These are phyloP conservation scores for Rhazya stricta DNA, from an alignment of 257 asterid species.

Conservation along the genomic window DNA sequence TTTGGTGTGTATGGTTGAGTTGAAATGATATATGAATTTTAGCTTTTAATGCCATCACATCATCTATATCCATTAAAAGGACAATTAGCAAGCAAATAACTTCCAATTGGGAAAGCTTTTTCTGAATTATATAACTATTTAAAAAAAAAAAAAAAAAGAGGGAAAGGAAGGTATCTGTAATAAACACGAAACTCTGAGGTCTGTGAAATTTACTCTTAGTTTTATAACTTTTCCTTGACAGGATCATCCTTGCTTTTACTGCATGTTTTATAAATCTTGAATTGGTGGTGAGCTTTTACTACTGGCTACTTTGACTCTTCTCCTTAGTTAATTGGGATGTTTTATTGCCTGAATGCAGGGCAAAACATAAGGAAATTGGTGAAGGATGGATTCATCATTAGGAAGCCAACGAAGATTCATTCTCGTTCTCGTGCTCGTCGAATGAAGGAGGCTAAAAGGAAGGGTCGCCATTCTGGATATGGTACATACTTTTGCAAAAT, in stretches of 20 bases:
- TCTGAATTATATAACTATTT: too few species aligned
- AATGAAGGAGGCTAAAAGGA: conserved; percentile 91
- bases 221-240: too few species aligned
- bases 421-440: conserved; percentile 90
- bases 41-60: neutral
- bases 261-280: neutral
- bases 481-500: conserved; percentile 37
- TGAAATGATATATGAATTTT: neutral
- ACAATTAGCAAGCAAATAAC: neutral
- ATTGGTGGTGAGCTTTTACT: neutral
- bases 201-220: too few species aligned
- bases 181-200: neutral
- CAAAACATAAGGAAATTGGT: conserved; percentile 81
- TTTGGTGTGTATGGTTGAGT: neutral
- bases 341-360: conserved; percentile 29
- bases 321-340: neutral
- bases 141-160: too few species aligned
- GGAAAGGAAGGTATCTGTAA: too few species aligned
- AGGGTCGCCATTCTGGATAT: conserved; percentile 98
- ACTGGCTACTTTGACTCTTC: too few species aligned
- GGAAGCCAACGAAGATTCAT: conserved; percentile 96
- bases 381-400: conserved; percentile 89
- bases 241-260: neutral
- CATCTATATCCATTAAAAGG: neutral
- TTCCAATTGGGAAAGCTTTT: neutral